Base-by-base conservation (phyloP, 2,329 filamentous ascomycete species). In the Aspergillus ochraceoroseus region DNA sequence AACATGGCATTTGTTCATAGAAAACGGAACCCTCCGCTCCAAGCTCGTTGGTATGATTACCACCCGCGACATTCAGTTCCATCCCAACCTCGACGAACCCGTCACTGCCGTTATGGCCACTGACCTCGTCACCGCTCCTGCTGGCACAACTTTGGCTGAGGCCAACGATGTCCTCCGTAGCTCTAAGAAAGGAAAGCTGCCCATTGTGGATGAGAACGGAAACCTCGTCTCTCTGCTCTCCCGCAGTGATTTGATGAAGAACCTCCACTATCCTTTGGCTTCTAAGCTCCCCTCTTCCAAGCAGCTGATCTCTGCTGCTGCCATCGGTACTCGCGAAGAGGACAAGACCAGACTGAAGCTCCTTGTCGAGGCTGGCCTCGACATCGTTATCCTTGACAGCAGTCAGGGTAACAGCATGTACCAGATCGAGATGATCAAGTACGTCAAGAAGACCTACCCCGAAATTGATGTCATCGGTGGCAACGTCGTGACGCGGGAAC, bases 331-430 rank as follows among this genome's bases (percentile, higher is more conserved):
- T 30, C 83, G 92, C 20, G 87, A 88, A 33, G 87, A 94, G 67
- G 92, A 98, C 69, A 95, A 94, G 75, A 67, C 73, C 43, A 83
- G 92, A 54, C 77, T 98, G 29, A 73, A 84, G 68, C 84, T 87
- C 67, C 81, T 98, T 32, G 89, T 94, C 27, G 90, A 95, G 43
- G 92, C 92, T 55, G 92, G 92, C 48, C 79, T 98, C 36, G 92
- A 98, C 61, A 85, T 98, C 64, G 89, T 95, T 53, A 76, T 98
- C 56, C 79, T 98, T 38, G 92, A 98, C 75, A 92, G 85, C 70
- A 94, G 86, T 62, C 92, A 98, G 73, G 92, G 92, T 54, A 96
- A 96, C 79, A 92, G 85, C 70, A 88, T 96, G 75, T 98, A 90
- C 77, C 90, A 96, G 74, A 83, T 96, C 51, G 87, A 95, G 47